Percentiles rank a stretch among this genome's conserved stretches.
These are phyloP conservation scores for Aquilaria yunnanensis DNA, from an alignment of 345 rosid species.

Conservation along the genomic window DNA sequence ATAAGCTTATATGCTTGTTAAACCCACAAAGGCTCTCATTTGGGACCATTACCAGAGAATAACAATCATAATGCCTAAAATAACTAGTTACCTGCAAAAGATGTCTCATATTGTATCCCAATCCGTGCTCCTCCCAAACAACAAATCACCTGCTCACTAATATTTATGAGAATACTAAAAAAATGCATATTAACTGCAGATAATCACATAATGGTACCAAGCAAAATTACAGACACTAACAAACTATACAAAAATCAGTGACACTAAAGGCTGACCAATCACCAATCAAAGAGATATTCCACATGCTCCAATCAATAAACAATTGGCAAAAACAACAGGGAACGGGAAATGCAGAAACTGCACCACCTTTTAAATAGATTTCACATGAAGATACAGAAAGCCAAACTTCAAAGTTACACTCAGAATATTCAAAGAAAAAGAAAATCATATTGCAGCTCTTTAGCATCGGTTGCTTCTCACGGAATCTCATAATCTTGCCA, in stretches of 20 bases:
- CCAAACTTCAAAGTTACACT: not conserved
- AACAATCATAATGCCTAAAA: too few relatives aligned
- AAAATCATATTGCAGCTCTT: not conserved
- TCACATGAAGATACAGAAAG: not conserved
- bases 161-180: not conserved
- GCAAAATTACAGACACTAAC: too few relatives aligned
- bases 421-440: not conserved
- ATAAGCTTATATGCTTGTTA: too few relatives aligned
- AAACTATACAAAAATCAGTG: too few relatives aligned
- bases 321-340: too few relatives aligned
- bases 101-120: conserved; percentile 88
- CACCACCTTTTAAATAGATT: not conserved
- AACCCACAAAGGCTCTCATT: too few relatives aligned
- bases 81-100: conserved; percentile 68
- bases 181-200: too few relatives aligned
- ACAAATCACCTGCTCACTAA: conserved; percentile 59
- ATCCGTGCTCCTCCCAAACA: conserved; percentile 89
- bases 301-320: too few relatives aligned
- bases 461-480: not conserved
- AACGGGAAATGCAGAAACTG: not conserved
- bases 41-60: too few relatives aligned
- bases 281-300: too few relatives aligned
- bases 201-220: too few relatives aligned
- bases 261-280: too few relatives aligned
- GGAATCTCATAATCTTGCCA: not conserved